Percentiles rank a stretch among this genome's conserved stretches.
These are phyloP conservation scores for Phytophthora europaea DNA, from an alignment of 352 stramenopile species.

Conservation along the genomic window DNA sequence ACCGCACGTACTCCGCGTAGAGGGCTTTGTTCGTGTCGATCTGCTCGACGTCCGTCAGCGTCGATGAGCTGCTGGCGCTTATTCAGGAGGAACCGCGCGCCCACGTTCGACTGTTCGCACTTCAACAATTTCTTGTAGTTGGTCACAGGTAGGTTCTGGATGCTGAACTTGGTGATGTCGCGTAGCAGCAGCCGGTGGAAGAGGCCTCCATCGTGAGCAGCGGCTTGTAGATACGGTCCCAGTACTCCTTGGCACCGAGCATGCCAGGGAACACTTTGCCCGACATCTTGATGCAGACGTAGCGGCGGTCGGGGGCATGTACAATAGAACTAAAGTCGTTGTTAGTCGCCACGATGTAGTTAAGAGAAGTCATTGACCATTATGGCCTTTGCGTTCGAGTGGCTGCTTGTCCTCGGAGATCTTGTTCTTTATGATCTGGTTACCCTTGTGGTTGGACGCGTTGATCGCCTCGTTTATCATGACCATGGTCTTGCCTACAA, in stretches of 20 bases:
- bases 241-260: not conserved
- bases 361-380: conserved; percentile 1
- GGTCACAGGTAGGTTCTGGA: not conserved
- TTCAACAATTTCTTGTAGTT: not conserved
- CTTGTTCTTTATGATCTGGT: not conserved
- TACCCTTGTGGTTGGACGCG: no score
- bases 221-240: not conserved
- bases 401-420: not conserved
- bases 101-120: not conserved
- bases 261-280: not conserved
- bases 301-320: not conserved
- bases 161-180: not conserved
- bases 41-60: no score
- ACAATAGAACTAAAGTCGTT: no score
- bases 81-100: no score
- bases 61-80: not conserved
- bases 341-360: no score
- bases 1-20: no score
- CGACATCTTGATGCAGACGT: not conserved
- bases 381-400: not conserved
- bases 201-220: not conserved
- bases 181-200: conserved; percentile 2
- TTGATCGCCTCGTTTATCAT: not conserved
- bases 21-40: no score
- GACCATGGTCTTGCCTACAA: not conserved